Evolutionary conservation across 2,329 filamentous ascomycete species (phyloP).

Genomic region (Fusarium citri): DNA sequence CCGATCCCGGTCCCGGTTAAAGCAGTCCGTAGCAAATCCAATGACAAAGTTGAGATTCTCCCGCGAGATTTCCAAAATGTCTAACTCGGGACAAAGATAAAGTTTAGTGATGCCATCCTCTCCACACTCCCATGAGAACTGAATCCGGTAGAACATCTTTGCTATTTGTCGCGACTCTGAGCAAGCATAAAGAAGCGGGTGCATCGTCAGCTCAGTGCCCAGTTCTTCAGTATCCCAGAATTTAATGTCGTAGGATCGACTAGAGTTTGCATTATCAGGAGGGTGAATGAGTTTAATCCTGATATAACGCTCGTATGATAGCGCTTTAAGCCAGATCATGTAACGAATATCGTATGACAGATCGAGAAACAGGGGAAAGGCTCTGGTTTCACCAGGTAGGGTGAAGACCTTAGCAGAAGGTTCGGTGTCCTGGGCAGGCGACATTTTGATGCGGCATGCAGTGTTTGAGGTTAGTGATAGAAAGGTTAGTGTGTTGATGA

Average conservation of each 20-base stretch:
- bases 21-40: background rate
- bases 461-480: too few relatives aligned
- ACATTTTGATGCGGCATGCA: fast-evolving
- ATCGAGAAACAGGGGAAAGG: background rate
- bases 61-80: background rate
- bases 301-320: background rate
- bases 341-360: background rate
- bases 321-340: background rate
- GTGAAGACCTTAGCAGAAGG: background rate
- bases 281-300: fast-evolving
- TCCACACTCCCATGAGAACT: background rate
- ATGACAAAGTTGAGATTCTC: too few relatives aligned
- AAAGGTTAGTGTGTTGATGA: too few relatives aligned
- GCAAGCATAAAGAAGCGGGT: background rate
- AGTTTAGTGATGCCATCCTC: background rate
- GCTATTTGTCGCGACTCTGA: background rate
- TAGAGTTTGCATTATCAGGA: fast-evolving
- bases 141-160: background rate
- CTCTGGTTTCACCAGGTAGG: too few relatives aligned
- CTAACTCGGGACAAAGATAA: background rate
- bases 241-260: too few relatives aligned
- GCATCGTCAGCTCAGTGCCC: background rate
- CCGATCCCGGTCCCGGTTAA: background rate
- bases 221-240: background rate
- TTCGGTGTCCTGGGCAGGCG: fast-evolving